Evolutionary conservation across 129 eudicot species (phyloP).

Genomic region (Sambucus nigra): DNA sequence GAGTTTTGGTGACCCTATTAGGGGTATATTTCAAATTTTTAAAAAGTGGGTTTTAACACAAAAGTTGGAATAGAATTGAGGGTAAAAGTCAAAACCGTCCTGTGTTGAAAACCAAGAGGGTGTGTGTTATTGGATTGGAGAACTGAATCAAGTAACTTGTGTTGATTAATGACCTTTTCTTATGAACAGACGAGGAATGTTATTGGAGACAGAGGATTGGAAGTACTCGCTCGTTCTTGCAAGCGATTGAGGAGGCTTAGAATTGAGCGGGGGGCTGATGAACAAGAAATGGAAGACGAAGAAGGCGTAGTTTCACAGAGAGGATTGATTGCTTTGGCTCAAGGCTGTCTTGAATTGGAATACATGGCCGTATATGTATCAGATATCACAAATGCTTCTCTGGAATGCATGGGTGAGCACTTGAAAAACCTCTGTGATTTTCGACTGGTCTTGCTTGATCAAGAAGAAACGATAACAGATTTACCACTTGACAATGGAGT

Average conservation of each 20-base stretch:
- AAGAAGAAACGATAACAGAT: slow-evolving; percentile 18
- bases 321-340: slow-evolving; percentile 25
- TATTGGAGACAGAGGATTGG: slow-evolving; percentile 30
- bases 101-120: no score
- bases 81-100: no score
- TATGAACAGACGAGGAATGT: slow-evolving; percentile 24
- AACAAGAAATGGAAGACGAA: slow-evolving; percentile 18
- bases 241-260: slow-evolving; percentile 29
- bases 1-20: no score
- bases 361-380: slow-evolving; percentile 26
- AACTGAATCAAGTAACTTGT: not conserved
- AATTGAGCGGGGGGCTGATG: slow-evolving; percentile 31
- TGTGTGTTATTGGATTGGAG: not conserved
- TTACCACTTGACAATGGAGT: slow-evolving; percentile 32
- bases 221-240: slow-evolving; percentile 17
- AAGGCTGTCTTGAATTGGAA: slow-evolving; percentile 27
- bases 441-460: slow-evolving; percentile 29
- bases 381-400: slow-evolving; percentile 28
- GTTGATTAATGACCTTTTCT: not conserved
- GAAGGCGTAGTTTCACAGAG: slow-evolving; percentile 26
- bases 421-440: slow-evolving; percentile 24
- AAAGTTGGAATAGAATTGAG: no score
- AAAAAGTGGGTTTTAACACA: no score
- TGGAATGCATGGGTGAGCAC: slow-evolving; percentile 20
- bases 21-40: no score